Evolutionary conservation across 768 basidiomycete genomes (phyloP).

Genomic region (Saitozyma podzolica): DNA sequence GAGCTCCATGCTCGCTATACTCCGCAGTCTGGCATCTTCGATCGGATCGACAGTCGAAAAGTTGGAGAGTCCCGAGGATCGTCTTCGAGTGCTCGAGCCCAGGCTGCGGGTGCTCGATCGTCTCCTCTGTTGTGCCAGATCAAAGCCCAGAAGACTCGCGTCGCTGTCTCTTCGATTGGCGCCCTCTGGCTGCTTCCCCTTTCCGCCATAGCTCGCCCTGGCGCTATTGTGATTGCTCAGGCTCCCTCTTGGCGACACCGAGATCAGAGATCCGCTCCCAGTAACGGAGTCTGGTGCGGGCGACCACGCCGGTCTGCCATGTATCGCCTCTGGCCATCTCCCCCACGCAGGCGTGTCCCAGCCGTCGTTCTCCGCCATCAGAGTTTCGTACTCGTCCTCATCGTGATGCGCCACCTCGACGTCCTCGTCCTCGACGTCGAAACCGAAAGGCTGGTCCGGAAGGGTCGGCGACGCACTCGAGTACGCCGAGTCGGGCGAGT

Average conservation of each 20-base stretch:
- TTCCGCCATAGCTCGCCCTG: not conserved
- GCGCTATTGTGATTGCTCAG: slow-evolving; percentile 16
- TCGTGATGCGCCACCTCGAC: slow-evolving; percentile 5
- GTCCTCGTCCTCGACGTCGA: slow-evolving; percentile 18
- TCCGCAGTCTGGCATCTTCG: slow-evolving; percentile 33
- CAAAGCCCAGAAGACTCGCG: slow-evolving; percentile 37
- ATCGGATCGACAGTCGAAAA: slow-evolving; percentile 25
- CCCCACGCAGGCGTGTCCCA: slow-evolving; percentile 20
- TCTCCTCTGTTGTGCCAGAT: slow-evolving; percentile 22
- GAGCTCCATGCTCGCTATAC: slow-evolving; percentile 33
- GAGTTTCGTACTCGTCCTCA: slow-evolving; percentile 33
- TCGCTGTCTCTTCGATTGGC: slow-evolving; percentile 25
- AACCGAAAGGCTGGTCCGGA: slow-evolving; percentile 33
- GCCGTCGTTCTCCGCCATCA: slow-evolving; percentile 14
- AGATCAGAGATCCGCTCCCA: slow-evolving; percentile 38
- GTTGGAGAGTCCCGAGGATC: slow-evolving; percentile 28
- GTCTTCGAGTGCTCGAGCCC: slow-evolving; percentile 6
- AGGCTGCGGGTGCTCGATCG: slow-evolving; percentile 18
- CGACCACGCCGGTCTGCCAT: slow-evolving; percentile 18
- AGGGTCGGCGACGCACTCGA: slow-evolving; percentile 35
- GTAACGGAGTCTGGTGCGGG: slow-evolving; percentile 5
- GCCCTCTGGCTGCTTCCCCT: not conserved
- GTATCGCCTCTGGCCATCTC: slow-evolving; percentile 22
- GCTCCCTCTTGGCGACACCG: slow-evolving; percentile 37
- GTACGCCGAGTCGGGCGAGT: slow-evolving; percentile 45